Conservation (phyloP, 2,329 filamentous ascomycete species). For the Aureobasidium zeae region DNA sequence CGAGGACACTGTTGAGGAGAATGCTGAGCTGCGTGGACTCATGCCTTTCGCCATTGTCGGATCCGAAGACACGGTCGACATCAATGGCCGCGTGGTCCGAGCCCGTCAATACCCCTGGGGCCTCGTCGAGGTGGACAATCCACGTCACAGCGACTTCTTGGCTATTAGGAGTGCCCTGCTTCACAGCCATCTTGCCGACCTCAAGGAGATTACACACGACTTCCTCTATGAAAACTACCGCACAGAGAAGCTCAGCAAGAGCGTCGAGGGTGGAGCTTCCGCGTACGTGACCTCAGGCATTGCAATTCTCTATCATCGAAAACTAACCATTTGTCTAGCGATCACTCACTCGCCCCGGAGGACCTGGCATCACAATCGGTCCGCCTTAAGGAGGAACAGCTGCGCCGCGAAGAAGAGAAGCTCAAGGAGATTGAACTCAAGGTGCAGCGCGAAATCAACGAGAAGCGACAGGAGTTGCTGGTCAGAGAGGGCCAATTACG, state of each 20-base stretch:
- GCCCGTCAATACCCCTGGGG: slow-evolving; percentile 98
- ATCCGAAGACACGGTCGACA: slow-evolving; percentile 89
- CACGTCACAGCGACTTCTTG: slow-evolving; percentile 95
- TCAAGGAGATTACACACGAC: slow-evolving; percentile 99
- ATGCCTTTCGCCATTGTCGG: slow-evolving; percentile 99
- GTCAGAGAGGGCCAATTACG: slow-evolving; percentile 96
- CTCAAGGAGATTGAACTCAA: slow-evolving; percentile 98
- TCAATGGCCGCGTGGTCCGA: slow-evolving; percentile 83
- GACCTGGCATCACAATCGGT: slow-evolving; percentile 95
- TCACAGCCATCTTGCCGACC: slow-evolving; percentile 93
- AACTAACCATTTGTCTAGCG: slow-evolving; percentile 36
- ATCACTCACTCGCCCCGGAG: slow-evolving; percentile 94
- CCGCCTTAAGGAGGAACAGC: slow-evolving; percentile 98
- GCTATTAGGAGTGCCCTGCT: slow-evolving; percentile 93
- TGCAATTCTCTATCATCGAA: not conserved
- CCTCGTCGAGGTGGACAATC: slow-evolving; percentile 97
- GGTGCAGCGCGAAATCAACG: slow-evolving; percentile 99
- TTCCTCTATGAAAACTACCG: slow-evolving; percentile 99
- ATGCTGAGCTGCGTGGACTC: slow-evolving; percentile 88
- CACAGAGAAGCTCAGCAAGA: slow-evolving; percentile 99
- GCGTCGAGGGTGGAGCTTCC: slow-evolving; percentile 81
- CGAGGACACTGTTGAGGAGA: slow-evolving; percentile 98
- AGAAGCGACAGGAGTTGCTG: slow-evolving; percentile 97
- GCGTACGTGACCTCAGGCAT: slow-evolving; percentile 54
- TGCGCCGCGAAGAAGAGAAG: slow-evolving; percentile 98